Base-by-base conservation (phyloP, 176 grass and related monocot species). In the Cenchrus americanus region DNA sequence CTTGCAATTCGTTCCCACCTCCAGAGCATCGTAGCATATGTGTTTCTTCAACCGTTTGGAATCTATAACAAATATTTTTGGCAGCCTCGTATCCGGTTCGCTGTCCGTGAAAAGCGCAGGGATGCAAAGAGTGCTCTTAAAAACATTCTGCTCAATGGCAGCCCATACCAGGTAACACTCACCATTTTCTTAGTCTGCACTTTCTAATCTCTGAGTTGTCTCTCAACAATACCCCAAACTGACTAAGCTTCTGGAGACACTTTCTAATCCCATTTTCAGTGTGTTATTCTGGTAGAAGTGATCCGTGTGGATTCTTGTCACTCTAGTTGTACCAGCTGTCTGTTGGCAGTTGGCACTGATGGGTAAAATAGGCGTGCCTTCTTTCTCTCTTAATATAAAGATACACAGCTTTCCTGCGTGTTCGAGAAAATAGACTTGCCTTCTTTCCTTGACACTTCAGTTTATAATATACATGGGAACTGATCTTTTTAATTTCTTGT, bases 91-190 rank as follows among this genome's bases (percentile, higher is more conserved):
- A 51, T 95, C 69, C 83, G 83, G 48, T 95, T 84, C 23, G 21
- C 77, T 3, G 80, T 98, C 66, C 92, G 66, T 50, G 86, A 95
- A 42, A 98, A 95, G 88, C 86, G 89, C 32, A 62, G 58, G 44
- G 92, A 95, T 78, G 84, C 95, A 14, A 94, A 87, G 87, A 78
- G 61, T 4, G 89, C 95, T 30, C 84, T 98, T 1, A 95, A 88
- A 74, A 91, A 91, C 79, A 52, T 98, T 77, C 82, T 91, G 57
- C 86, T 94, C 22, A 86, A 88, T 60, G 95, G 87, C 50, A 82
- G 69, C 58, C 52, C 87, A 6, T 88, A 43, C 82, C 87, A 91
- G 92, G 91, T 98, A 87, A 2, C 3, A 2, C 0, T 48, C 41
- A 69, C 26, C 42, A n/a, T 61, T 62, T 80, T 21, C 62, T 24